Conservation (phyloP, 208 protist species). For the Strigomonas oncopelti region DNA sequence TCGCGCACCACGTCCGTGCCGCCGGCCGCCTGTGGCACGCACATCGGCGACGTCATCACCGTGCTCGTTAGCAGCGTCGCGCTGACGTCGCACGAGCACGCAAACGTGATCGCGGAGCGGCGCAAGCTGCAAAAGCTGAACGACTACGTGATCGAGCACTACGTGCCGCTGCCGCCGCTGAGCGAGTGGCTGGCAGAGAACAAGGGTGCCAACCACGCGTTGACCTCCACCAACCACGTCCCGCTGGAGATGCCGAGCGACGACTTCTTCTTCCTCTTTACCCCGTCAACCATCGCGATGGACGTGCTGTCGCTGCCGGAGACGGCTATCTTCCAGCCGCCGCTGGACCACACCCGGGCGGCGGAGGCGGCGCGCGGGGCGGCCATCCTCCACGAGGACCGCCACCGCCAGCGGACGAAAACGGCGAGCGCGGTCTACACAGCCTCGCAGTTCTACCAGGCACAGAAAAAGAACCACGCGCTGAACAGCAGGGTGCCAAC, state of each 20-base stretch:
- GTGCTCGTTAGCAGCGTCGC: conserved; percentile 31
- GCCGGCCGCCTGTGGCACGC: conserved; percentile 26
- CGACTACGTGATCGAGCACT: conserved; percentile 2
- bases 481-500: not conserved
- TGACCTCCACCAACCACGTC: no score
- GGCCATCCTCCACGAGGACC: conserved; percentile 19
- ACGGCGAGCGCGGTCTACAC: conserved; percentile 29
- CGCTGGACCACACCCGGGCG: not conserved
- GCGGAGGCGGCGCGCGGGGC: conserved; percentile 20
- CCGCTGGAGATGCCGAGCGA: no score
- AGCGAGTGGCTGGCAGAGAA: conserved; percentile 11
- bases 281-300: conserved; percentile 18
- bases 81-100: not conserved
- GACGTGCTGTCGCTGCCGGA: conserved; percentile 23
- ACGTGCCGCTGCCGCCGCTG: conserved; percentile 6
- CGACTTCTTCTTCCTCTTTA: conserved; percentile 18
- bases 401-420: conserved; percentile 27
- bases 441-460: conserved; percentile 23
- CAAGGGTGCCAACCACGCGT: not conserved
- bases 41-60: conserved; percentile 26
- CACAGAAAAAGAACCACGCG: not conserved
- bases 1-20: not conserved
- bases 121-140: conserved; percentile 14
- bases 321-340: conserved; percentile 12
- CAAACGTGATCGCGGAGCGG: not conserved